A percentile compares a stretch with the other conserved stretches of the same genome.
phyloP scores from a whole-genome alignment of 2,329 filamentous ascomycete genomes.

The Xylariales sp. region DNA sequence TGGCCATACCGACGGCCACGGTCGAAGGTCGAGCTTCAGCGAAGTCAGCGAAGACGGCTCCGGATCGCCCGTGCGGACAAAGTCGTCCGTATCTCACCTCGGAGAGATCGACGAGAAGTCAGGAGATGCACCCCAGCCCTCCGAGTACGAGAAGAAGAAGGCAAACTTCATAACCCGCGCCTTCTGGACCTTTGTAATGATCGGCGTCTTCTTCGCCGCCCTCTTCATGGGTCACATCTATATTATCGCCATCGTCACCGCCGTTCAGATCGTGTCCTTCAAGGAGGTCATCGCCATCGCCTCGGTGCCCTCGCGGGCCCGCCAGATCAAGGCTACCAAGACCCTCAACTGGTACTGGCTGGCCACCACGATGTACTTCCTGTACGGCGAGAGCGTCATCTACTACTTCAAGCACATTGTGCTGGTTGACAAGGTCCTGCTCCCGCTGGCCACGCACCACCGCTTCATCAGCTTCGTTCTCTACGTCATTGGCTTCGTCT shows the following conservation, averaged over 20 bases:
- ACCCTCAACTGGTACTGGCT: conserved; percentile 99
- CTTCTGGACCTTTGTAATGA: conserved; percentile 98
- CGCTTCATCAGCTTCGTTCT: conserved; percentile 98
- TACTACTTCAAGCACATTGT: conserved; percentile 99
- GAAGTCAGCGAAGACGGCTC: conserved; percentile 61
- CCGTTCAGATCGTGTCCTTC: conserved; percentile 94
- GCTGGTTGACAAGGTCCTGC: conserved; percentile 84
- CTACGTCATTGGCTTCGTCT: conserved; percentile 97
- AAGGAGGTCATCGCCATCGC: conserved; percentile 99
- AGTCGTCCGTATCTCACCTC: conserved; percentile 23
- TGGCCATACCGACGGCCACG: conserved; percentile 49
- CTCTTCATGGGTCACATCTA: conserved; percentile 98
- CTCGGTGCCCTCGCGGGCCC: conserved; percentile 86
- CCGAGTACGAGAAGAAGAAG: conserved; percentile 98
- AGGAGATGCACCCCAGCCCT: conserved; percentile 25
- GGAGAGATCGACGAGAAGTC: conserved; percentile 36
- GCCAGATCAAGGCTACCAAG: conserved; percentile 90
- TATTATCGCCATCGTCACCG: conserved; percentile 88
- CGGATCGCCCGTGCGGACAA: conserved; percentile 24
- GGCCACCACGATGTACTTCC: conserved; percentile 98
- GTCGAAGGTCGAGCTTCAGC: conserved; percentile 66
- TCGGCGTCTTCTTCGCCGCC: conserved; percentile 82
- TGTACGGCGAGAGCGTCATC: conserved; percentile 97
- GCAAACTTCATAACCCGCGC: conserved; percentile 94
- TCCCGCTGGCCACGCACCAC: conserved; percentile 94